phyloP scores from a whole-genome alignment of 805 yeast genomes.

The Cyberlindnera xylosilytica region DNA sequence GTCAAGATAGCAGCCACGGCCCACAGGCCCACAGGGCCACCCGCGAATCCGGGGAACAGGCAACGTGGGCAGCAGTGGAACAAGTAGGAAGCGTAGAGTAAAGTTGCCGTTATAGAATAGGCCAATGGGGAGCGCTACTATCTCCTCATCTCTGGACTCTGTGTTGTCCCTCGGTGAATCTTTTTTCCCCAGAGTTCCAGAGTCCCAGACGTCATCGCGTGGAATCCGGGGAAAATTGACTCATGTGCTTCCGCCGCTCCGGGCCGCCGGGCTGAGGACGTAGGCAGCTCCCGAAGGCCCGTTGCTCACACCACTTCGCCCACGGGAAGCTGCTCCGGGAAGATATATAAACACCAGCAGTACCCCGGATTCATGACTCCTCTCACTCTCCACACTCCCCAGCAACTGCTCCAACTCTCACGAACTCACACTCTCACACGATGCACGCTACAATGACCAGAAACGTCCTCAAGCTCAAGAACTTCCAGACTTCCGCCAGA shows the following conservation, averaged over 20 bases:
- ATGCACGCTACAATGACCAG: slow-evolving; percentile 5
- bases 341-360: no score
- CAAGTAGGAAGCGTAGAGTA: no score
- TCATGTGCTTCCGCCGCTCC: slow-evolving; percentile 5
- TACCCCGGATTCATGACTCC: not conserved
- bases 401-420: not conserved
- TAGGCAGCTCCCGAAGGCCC: not conserved
- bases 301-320: not conserved
- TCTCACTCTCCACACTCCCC: no score
- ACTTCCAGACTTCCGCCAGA: slow-evolving; percentile 28
- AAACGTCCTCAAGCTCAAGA: slow-evolving; percentile 22
- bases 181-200: no score
- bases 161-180: no score
- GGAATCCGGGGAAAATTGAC: slow-evolving; percentile 3
- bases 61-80: no score
- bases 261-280: not conserved
- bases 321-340: no score
- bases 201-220: slow-evolving; percentile 1
- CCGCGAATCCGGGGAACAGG: not conserved
- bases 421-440: not conserved
- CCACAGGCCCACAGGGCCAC: not conserved
- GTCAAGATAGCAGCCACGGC: no score
- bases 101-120: no score
- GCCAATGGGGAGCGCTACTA: no score
- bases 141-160: no score